Evolutionary conservation across 106 monocot genomes (phyloP), one percentile per base, ranked within the genome.

Genomic region (Agapanthus africanus): DNA sequence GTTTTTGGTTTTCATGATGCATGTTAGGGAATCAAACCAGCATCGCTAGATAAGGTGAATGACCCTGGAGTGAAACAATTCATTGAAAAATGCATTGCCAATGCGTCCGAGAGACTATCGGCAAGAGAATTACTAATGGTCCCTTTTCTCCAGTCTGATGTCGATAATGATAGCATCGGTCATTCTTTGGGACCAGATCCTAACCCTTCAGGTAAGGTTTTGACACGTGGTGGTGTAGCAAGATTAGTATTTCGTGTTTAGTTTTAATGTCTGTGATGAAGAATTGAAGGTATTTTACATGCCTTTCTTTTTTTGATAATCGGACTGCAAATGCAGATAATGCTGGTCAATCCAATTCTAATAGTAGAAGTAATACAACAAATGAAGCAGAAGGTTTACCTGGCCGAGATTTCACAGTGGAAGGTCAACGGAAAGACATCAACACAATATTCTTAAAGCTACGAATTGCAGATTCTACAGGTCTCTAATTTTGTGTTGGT

Each of bases 1-100:
- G n/a, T n/a, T n/a, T n/a, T n/a, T n/a, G n/a, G n/a, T n/a, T n/a
- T n/a, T n/a, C n/a, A n/a, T n/a, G n/a, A n/a, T n/a, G n/a, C n/a
- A n/a, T 71, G 22, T 23, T 71, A 85, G 85, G 85, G 85, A 32
- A 67, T 81, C 14, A 81, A 79, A 33, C 81, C 85, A 34, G 79
- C 78, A 54, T 78, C 81, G 34, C 25, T 85, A 54, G 65, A 11
- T 32, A 76, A 76, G 66, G 79, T 87, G 46, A 71, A 78, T 14
- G 80, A 83, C 38, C 71, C 72, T n/a, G 49, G 42, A 65, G 80
- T 83, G 27, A 83, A 61, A 65, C 52, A 37, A 31, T 87, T 87
- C 54, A 87, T 87, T 41, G 80, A 80, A 28, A 87, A 83, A 50
- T 87, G 87, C 66, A 83, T 85, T 19, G 72, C 78, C 23, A 66